Base-by-base conservation (phyloP, 768 basidiomycete species). In the Pulveroboletus ravenelii region DNA sequence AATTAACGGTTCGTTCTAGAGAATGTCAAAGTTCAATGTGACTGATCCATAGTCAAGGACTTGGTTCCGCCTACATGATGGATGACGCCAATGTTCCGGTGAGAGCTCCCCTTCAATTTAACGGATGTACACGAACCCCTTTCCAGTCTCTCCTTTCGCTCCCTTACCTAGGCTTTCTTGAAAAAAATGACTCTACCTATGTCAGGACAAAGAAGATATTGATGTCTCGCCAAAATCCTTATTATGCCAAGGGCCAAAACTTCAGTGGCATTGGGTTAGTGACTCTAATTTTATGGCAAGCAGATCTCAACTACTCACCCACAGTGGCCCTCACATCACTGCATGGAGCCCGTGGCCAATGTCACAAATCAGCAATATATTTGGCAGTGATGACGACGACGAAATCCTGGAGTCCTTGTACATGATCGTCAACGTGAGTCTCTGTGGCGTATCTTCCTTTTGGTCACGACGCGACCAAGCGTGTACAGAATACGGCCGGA, bases 61-160 rank as follows among this genome's bases (percentile, higher is more conserved):
- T 85, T 44, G 85, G 87, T 31, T 78, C 81, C 10, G 72, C 80
- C 50, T 87, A 88, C 64, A 78, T 88, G 17, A 89, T 89, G 88
- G 88, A 89, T 56, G 88, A 90, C 56, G 88, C 88, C 6, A 90
- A 90, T 56, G 88, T 90, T 38, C 88, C 88, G 5, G 86, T 87
- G 64, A 58, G 82, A 32, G 8, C 20, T 3, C 32, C 18, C 20
- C 5, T 41, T 2, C 37, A 34, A 41, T 52, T 39, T 27, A 18
- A 29, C 39, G 37, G 30, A 40, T 31, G 17, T n/a, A 30, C 35
- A 38, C 29, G 31, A 49, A 51, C 20, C 2, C 42, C 32, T 27
- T 14, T 42, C 37, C 18, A 89, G 86, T 87, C 87, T 0, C 71
- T 89, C n/a, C 68, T 90, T 20, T 84, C 87, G 0, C 74, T 90